phyloP scores from a whole-genome alignment of 306 rosid species.

The Quercus variabilis region DNA sequence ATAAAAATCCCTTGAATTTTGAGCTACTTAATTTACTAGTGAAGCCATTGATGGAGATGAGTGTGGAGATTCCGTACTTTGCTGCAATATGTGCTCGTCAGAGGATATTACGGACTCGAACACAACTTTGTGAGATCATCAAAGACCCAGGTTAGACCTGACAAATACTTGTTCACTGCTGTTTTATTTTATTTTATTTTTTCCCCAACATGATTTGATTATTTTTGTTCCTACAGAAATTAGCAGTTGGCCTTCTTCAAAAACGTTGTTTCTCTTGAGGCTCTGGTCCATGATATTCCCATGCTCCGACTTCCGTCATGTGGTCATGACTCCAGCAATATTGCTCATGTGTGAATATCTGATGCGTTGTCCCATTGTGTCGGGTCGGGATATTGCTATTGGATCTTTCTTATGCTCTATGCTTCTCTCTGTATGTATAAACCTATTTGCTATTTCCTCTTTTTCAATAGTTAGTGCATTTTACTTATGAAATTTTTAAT shows the following conservation, averaged over 20 bases:
- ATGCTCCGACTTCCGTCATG: constrained; percentile 88
- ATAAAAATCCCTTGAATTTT: constrained; percentile 58
- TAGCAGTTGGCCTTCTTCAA: constrained; percentile 88
- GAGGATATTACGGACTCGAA: constrained; percentile 62
- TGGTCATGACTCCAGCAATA: constrained; percentile 78
- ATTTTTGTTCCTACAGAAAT: constrained; percentile 49
- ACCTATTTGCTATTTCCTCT: background rate
- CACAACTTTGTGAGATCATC: constrained; percentile 56
- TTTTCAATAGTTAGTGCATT: background rate
- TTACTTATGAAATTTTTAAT: constrained; percentile 1
- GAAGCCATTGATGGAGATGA: constrained; percentile 88
- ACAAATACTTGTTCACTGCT: constrained; percentile 1
- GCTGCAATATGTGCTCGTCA: constrained; percentile 97
- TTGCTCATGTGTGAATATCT: constrained; percentile 86
- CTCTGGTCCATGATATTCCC: constrained; percentile 91
- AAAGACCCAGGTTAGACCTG: constrained; percentile 64
- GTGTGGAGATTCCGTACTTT: constrained; percentile 80
- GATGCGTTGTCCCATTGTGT: constrained; percentile 72
- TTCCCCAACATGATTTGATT: constrained; percentile 4
- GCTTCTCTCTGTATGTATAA: constrained; percentile 74
- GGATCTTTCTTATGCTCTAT: constrained; percentile 85
- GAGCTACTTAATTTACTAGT: constrained; percentile 65
- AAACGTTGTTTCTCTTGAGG: constrained; percentile 75
- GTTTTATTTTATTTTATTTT: constrained; percentile 2
- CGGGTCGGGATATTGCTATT: constrained; percentile 69